Conservation (phyloP, 2,329 filamentous ascomycete species). For the Fonsecaea multimorphosa region DNA sequence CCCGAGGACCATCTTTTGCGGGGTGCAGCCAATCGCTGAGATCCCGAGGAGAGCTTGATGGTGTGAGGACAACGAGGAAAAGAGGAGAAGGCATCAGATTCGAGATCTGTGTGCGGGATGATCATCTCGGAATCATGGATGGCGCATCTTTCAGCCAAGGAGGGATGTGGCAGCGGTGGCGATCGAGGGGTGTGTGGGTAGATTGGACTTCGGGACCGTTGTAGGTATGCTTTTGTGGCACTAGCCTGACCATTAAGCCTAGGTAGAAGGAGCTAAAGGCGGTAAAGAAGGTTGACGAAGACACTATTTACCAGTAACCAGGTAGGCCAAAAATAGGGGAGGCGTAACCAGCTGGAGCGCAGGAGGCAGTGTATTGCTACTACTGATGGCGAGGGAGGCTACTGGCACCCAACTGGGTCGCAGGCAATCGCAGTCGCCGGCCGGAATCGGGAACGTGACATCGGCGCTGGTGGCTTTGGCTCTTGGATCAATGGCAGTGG, state of each 20-base stretch:
- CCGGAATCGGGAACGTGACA: conserved; percentile 1
- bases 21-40: conserved; percentile 18
- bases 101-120: conserved; percentile 1
- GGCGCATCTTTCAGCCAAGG: neutral
- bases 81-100: conserved; percentile 12
- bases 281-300: neutral
- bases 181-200: too few relatives aligned
- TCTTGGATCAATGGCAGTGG: too few relatives aligned
- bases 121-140: conserved; percentile 11
- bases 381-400: too few relatives aligned
- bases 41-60: neutral
- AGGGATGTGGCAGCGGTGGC: neutral
- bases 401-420: neutral
- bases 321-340: conserved; percentile 12
- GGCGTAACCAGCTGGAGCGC: neutral
- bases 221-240: too few relatives aligned
- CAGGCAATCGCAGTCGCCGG: neutral
- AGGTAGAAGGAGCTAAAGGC: neutral
- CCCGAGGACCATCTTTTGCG: conserved; percentile 16
- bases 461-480: neutral
- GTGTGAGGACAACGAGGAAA: neutral
- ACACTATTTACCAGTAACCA: too few relatives aligned
- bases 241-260: neutral
- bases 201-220: too few relatives aligned
- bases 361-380: neutral